Conservation (phyloP, 305 asterid genomes). For the Solanum hybrid region DNA sequence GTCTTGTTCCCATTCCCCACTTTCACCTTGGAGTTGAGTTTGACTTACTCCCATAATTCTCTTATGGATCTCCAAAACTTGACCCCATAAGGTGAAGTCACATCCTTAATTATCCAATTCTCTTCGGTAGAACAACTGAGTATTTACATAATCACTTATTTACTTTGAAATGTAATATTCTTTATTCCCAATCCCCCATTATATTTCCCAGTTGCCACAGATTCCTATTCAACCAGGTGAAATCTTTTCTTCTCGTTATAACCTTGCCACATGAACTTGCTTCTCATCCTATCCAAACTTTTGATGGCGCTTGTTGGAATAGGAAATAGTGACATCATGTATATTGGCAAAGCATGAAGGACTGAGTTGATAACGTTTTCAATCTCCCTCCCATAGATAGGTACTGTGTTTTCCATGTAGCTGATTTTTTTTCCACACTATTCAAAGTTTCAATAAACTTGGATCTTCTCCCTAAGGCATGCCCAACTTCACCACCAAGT, state of each 20-base stretch:
- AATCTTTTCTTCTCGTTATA: background rate
- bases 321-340: background rate
- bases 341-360: background rate
- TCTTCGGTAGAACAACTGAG: background rate
- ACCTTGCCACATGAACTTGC: background rate
- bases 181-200: background rate
- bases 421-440: background rate
- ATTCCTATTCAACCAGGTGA: no score
- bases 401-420: background rate
- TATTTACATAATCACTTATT: background rate
- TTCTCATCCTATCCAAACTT: background rate
- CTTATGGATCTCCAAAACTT: background rate
- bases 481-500: background rate
- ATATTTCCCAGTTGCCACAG: background rate
- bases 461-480: background rate
- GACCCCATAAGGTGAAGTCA: background rate
- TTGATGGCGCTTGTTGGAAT: background rate
- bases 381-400: background rate
- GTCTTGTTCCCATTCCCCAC: background rate
- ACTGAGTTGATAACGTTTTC: background rate
- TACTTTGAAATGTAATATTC: no score
- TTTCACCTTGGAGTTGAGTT: background rate
- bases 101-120: background rate
- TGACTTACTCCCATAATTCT: background rate
- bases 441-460: background rate